phyloP scores from a whole-genome alignment of 2,329 filamentous ascomycete species.

The Talaromyces sp. region DNA sequence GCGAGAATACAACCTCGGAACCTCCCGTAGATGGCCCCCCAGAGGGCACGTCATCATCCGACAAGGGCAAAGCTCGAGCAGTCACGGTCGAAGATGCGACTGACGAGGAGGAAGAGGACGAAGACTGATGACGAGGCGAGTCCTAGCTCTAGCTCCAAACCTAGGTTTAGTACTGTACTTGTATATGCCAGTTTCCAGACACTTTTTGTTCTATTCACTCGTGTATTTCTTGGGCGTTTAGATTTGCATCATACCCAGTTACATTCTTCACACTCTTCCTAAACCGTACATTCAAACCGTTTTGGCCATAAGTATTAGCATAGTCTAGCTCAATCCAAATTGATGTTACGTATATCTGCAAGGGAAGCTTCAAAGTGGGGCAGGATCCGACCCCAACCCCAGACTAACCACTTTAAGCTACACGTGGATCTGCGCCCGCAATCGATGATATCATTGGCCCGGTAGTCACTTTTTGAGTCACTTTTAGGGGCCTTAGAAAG shows the following conservation, averaged over 20 bases:
- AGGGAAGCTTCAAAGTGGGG: not conserved
- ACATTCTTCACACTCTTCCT: not conserved
- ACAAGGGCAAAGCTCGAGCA: constrained; percentile 31
- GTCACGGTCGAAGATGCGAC: constrained; percentile 32
- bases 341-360: too few species aligned
- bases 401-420: not conserved
- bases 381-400: too few species aligned
- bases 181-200: not conserved
- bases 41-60: constrained; percentile 14
- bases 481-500: not conserved
- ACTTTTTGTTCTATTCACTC: not conserved
- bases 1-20: constrained; percentile 23
- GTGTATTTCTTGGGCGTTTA: not conserved
- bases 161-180: not conserved
- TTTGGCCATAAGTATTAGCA: not conserved
- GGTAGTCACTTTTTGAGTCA: not conserved
- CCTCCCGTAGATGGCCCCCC: constrained; percentile 5
- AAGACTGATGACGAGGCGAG: not conserved
- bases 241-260: constrained; percentile 1
- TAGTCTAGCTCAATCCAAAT: too few species aligned
- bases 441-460: not conserved
- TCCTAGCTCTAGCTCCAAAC: not conserved
- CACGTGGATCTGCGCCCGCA: not conserved
- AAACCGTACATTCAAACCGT: not conserved
- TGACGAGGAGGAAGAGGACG: constrained; percentile 22